phyloP scores from a whole-genome alignment of 2,329 filamentous ascomycete species.

The Thielaviopsis ethacetica region DNA sequence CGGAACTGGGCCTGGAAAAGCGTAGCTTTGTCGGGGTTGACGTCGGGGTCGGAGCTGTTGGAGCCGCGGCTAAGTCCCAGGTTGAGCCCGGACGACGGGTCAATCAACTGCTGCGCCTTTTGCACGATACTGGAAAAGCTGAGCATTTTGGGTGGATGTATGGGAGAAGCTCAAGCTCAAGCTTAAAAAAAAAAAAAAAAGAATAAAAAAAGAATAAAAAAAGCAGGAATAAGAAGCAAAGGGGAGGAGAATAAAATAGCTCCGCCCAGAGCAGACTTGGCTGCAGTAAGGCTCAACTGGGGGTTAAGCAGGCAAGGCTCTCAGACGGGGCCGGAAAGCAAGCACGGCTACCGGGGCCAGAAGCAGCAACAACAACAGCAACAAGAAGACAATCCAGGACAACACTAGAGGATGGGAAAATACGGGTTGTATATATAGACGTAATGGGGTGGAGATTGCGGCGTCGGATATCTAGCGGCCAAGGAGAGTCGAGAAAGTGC shows the following conservation, averaged over 20 bases:
- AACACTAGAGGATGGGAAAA: no score
- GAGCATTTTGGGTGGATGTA: constrained; percentile 32
- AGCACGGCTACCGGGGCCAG: no score
- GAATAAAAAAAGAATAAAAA: no score
- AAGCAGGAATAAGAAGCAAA: constrained; percentile 6
- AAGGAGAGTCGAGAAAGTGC: neutral
- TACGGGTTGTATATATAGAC: neutral
- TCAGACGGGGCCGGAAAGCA: no score
- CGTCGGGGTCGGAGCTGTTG: constrained; percentile 55
- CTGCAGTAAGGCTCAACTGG: neutral
- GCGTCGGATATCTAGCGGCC: neutral
- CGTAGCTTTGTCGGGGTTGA: constrained; percentile 74
- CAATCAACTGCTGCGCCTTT: constrained; percentile 89
- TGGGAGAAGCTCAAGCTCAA: constrained; percentile 18
- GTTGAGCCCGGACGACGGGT: constrained; percentile 57
- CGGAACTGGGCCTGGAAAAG: constrained; percentile 95
- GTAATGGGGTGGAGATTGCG: neutral
- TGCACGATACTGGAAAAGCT: constrained; percentile 68
- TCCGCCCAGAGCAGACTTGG: neutral
- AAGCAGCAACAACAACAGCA: no score
- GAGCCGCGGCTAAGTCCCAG: constrained; percentile 20
- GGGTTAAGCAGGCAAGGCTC: neutral
- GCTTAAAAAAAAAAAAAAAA: no score
- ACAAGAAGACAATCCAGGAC: no score
- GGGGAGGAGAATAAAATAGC: constrained; percentile 4